Conservation (phyloP, 2,329 filamentous ascomycete species). For the Clarireedia paspali region DNA sequence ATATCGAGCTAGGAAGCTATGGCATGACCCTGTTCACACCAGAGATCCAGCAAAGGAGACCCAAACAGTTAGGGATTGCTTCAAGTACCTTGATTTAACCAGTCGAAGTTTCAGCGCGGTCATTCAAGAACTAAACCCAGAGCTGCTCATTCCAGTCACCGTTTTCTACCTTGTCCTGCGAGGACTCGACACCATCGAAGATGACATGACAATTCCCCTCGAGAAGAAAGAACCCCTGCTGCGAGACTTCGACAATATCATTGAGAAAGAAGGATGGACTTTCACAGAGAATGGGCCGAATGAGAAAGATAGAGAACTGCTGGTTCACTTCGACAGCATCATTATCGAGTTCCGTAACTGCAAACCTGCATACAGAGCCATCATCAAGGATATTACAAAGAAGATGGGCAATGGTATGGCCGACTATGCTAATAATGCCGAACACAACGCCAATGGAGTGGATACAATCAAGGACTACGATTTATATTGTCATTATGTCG, state of each 20-base stretch:
- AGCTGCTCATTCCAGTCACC: slow-evolving; percentile 80
- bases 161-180: slow-evolving; percentile 92
- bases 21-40: slow-evolving; percentile 89
- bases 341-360: slow-evolving; percentile 81
- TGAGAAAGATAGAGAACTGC: slow-evolving; percentile 88
- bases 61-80: slow-evolving; percentile 70
- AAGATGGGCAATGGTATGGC: slow-evolving; percentile 99
- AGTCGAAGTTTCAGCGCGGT: slow-evolving; percentile 90
- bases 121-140: slow-evolving; percentile 91
- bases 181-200: slow-evolving; percentile 95
- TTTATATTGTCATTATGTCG: slow-evolving; percentile 95
- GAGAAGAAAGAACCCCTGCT: slow-evolving; percentile 79
- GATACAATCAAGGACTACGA: slow-evolving; percentile 85
- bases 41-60: slow-evolving; percentile 72
- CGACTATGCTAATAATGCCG: slow-evolving; percentile 81
- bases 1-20: slow-evolving; percentile 65
- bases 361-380: slow-evolving; percentile 73
- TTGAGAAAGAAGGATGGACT: slow-evolving; percentile 84
- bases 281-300: slow-evolving; percentile 79
- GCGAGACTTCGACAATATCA: slow-evolving; percentile 69
- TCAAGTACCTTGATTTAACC: slow-evolving; percentile 76
- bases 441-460: slow-evolving; percentile 72
- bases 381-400: slow-evolving; percentile 86
- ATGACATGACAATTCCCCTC: slow-evolving; percentile 88
- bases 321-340: slow-evolving; percentile 87